Evolutionary conservation across 768 basidiomycete genomes (phyloP), one percentile per base, ranked within the genome.

Genomic region (Neoboletus subvelutipes): DNA sequence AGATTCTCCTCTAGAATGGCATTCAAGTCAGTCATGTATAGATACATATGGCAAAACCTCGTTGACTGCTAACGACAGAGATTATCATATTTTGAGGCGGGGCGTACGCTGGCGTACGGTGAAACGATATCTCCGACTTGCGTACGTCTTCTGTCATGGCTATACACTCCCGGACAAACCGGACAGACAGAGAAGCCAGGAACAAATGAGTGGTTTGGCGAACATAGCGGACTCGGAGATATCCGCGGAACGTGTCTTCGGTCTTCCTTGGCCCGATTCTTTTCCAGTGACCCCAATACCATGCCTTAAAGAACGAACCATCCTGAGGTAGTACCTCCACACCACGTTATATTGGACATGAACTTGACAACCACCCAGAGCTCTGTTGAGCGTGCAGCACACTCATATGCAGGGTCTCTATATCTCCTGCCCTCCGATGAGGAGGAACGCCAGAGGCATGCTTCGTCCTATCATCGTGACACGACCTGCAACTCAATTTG

Each of bases 371-470:
- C 34, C 9, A 49, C 50, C 5, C 51, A 57, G 28, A 52, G 5
- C 24, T 5, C 26, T 18, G 43, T 29, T 18, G 60, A 60, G 42
- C 64, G 64, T 13, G 54, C 59, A 0, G 33, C 67, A 17, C 64
- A 69, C 41, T n/a, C n/a, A n/a, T n/a, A n/a, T n/a, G n/a, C n/a
- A n/a, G n/a, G n/a, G n/a, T n/a, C n/a, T n/a, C n/a, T n/a, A n/a
- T n/a, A n/a, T n/a, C n/a, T n/a, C n/a, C n/a, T n/a, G n/a, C n/a
- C n/a, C n/a, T n/a, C n/a, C 5, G 67, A 70, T 5, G 67, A 70
- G 15, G 57, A 65, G 45, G 69, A 71, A 43, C 59, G 65, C 17
- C 45, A 63, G 42, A 70, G 64, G 67, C 68, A 45, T 13, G 29
- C 4, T 15, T 22, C 22, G 1, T 22, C 20, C 4, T 20, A n/a